Base-by-base conservation (phyloP, 2,329 filamentous ascomycete genomes). In the Ascochyta koolunga region DNA sequence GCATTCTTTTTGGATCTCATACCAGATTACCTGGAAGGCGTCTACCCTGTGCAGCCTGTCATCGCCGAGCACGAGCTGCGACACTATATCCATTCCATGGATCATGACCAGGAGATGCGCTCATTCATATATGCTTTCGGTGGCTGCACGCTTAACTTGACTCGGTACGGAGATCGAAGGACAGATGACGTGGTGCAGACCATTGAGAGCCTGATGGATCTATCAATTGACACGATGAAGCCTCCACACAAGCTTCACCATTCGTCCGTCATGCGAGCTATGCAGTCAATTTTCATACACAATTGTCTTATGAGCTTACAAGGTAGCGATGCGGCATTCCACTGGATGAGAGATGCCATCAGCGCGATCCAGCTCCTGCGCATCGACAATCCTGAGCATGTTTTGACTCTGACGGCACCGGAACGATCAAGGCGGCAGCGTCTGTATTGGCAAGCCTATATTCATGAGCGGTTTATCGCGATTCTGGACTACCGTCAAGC, bases 401-500 rank as follows among this genome's bases (percentile, higher is more conserved):
- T 75, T 53, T 58, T 57, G 5, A 59, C 56, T 0, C 55, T 80
- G 1, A 56, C 67, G 5, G 62, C 64, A 3, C 60, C 74, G 2
- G 77, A 80, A 46, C 67, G 75, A 21, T 74, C 77, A 21, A 70
- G 74, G 42, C 66, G 79, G 42, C 80, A 83, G 56, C 74, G 82
- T 3, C 66, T 83, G 1, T 84, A 84, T 64, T 85, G 82, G 82
- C 78, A 83, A 57, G 78, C 77, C 11, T 84, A 80, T 59, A 81
- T 85, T 27, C 82, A 84, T 54, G 83, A 85, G 62, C 78, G 83
- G 15, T 85, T 84, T 62, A 62, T 82, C n/a, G 79, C 79, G 29
- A 79, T 84, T 22, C 71, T 80, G 4, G 78, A 82, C 33, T 81
- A 81, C 37, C 78, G 78, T 5, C 73, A 69, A n/a, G 71, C 75